Evolutionary conservation across 2,329 filamentous ascomycete species (phyloP).

Genomic region (Aspergillus tubingensis): DNA sequence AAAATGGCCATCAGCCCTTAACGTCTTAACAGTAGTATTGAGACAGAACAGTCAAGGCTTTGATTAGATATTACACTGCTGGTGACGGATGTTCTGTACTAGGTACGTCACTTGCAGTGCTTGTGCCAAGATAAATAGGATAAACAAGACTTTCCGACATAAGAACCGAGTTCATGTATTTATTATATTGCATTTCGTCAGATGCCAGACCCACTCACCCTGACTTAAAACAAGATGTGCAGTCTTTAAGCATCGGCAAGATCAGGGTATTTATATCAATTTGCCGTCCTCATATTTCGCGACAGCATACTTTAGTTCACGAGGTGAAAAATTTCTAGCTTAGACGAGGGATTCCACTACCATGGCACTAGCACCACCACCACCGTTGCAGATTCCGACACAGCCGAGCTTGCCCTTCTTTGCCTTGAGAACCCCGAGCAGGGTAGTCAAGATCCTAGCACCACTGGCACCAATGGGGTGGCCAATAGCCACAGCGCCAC

Average conservation of each 20-base stretch:
- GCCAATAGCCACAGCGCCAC: constrained; percentile 91
- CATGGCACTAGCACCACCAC: constrained; percentile 89
- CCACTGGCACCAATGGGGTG: constrained; percentile 94
- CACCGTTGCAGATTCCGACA: constrained; percentile 96
- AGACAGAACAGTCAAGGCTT: too few species aligned
- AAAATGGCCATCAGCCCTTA: too few species aligned
- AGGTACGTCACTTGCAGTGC: too few species aligned
- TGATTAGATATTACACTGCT: too few species aligned
- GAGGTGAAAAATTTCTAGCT: constrained; percentile 3
- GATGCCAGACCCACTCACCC: background rate
- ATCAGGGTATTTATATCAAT: background rate
- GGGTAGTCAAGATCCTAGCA: constrained; percentile 86
- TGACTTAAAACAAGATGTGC: background rate
- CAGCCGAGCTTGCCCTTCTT: constrained; percentile 92
- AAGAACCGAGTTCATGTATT: background rate
- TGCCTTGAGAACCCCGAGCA: constrained; percentile 84
- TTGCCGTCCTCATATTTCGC: background rate
- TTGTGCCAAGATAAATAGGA: too few species aligned
- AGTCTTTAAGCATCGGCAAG: background rate
- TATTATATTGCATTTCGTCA: background rate
- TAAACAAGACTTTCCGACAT: too few species aligned
- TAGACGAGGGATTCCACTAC: constrained; percentile 70
- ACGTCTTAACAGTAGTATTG: too few species aligned
- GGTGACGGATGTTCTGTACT: too few species aligned
- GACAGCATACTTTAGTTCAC: background rate